Base-by-base conservation (phyloP, 768 basidiomycete genomes). In the Thelephora ganbajun region DNA sequence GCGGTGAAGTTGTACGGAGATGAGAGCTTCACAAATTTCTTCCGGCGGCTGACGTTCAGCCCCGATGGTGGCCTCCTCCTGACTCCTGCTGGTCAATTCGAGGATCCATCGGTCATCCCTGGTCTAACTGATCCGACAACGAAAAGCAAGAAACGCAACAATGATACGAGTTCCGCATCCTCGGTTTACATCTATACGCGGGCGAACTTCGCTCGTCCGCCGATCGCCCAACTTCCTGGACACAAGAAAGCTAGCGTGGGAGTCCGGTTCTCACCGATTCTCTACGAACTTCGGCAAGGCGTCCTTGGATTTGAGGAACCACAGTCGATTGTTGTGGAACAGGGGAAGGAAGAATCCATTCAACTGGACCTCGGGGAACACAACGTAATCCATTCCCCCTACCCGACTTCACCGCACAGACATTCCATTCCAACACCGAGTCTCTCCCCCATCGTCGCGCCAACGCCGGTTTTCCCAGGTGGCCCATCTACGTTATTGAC, bases 1-100 rank as follows among this genome's bases (percentile, higher is more conserved):
- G 72, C 71, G 37, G 78, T 90, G 50, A 82, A 82, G 58, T 69
- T 99, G 12, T 99, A 98, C 57, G 91, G 93, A 42, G 94, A 98
- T 62, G 93, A 97, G 62, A 87, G 81, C 54, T 89, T 79, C 57
- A 91, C 90, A 3, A 91, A 93, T 56, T 99, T 98, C 69, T 99
- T 98, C 72, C 70, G 96, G 23, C 75, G 96, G 33, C 68, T 99
- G 51, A 83, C 84, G 11, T 99, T 97, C 66, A 91, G 89, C 47
- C 89, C 94, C 1, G 96, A 99, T 60, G 96, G 96, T 0, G 88
- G 83, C 9, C 69, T 99, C 33, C 72, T 99, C 41, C 69, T 98
- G 54, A 98, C 96, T 0, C 96, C 96, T 0, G 94, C 96, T 1
- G 96, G 96, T 0, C 88, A 94, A 59, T 97, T 96, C 57, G 93